Base-by-base conservation (phyloP, 768 basidiomycete species). In the Mycena polygramma region DNA sequence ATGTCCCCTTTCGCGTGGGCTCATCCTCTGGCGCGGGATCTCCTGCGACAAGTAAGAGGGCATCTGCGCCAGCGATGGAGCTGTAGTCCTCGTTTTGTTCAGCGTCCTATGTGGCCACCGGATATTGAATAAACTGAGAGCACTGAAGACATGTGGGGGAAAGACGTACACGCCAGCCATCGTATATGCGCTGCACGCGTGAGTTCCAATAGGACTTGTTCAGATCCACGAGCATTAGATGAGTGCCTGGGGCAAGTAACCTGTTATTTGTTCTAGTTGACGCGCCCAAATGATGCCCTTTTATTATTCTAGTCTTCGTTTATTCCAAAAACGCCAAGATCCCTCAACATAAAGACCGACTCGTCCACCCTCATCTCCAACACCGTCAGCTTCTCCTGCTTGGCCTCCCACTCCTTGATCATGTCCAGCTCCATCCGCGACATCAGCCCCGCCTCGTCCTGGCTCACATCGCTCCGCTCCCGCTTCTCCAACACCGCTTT, bases 351-450 rank as follows among this genome's bases (percentile, higher is more conserved):
- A 78, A 98, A 98, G 45, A 98, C 90, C 63, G 91, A 90, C 79
- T 95, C 90, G 75, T 98, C 96, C 20, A 95, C 91, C 37, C 97
- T 88, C 87, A 88, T 88, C 84, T 96, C 94, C 49, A 98, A 84
- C 54, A 95, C 87, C 9, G 87, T 87, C 79, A 98, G 74, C 81
- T 91, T 94, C 77, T 90, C 88, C 74, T 90, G 84, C 80, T 89
- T 93, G 67, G 84, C 84, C 76, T 94, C 91, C 90, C 96, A 92
- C 65, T 91, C 90, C 66, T 81, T 83, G 61, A 98, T 77, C 49
- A 90, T 83, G 74, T 94, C 91, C 64, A 91, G 88, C 79, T 99
- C 97, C 76, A 92, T 83, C 53, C 90, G 81, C 15, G 89, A 90
- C 73, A 97, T 79, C 53, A 95, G 77, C 57, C 81, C 83, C 57